Conservation (phyloP, 75 land plant genomes). For the Azolla pinnata region DNA sequence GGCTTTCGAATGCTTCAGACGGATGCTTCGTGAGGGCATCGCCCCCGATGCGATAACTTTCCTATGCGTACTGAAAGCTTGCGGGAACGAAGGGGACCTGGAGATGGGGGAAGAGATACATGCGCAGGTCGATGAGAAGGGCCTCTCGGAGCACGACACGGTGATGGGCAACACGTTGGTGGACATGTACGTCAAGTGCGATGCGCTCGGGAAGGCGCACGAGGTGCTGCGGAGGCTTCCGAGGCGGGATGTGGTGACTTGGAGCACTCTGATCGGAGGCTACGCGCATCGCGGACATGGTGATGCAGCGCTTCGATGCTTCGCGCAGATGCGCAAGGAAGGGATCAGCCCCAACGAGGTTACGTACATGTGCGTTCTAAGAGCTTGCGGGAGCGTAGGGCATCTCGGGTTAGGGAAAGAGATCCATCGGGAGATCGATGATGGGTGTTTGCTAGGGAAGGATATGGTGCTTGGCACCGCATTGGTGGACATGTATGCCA, state of each 20-base stretch:
- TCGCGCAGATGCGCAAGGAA: constrained; percentile 9
- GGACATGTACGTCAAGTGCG: constrained; percentile 17
- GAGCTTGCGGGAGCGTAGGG: constrained; percentile 17
- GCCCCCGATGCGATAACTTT: constrained; percentile 10
- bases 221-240: constrained; percentile 4
- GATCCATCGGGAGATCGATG: constrained; percentile 11
- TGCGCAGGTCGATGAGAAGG: constrained; percentile 8
- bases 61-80: constrained; percentile 9
- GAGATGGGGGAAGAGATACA: constrained; percentile 10
- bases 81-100: constrained; percentile 6
- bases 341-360: constrained; percentile 9
- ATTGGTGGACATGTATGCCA: constrained; percentile 17
- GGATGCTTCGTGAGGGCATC: constrained; percentile 9
- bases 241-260: constrained; percentile 10
- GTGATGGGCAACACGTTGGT: constrained; percentile 13
- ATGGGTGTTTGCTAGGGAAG: background rate
- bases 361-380: constrained; percentile 13
- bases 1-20: constrained; percentile 10
- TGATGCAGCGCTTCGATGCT: constrained; percentile 2
- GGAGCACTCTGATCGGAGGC: constrained; percentile 20
- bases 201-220: background rate
- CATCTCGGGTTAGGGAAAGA: constrained; percentile 6
- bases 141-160: background rate
- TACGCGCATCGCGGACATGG: constrained; percentile 11
- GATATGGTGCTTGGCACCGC: constrained; percentile 5